These are phyloP conservation scores for Xylaria multiplex DNA, from an alignment of 2,329 filamentous ascomycete species.

Conservation along the genomic window DNA sequence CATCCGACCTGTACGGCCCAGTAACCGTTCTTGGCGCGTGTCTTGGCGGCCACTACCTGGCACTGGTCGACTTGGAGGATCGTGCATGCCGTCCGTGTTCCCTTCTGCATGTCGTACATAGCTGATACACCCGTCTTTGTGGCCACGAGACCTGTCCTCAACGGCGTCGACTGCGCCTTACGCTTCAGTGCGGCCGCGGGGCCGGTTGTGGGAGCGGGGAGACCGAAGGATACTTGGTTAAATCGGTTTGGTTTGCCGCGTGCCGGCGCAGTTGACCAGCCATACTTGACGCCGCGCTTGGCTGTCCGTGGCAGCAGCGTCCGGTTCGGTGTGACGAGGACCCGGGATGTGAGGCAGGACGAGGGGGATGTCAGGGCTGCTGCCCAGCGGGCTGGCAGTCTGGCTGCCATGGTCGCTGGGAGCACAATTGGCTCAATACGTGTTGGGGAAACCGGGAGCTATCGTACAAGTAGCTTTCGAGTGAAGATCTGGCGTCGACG, in stretches of 20 bases:
- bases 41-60: slow-evolving; percentile 89
- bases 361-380: slow-evolving; percentile 49
- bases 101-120: slow-evolving; percentile 77
- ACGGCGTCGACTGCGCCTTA: slow-evolving; percentile 66
- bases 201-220: slow-evolving; percentile 66
- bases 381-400: slow-evolving; percentile 58
- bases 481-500: background rate
- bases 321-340: slow-evolving; percentile 50
- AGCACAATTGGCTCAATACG: slow-evolving; percentile 35
- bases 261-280: slow-evolving; percentile 67
- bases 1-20: slow-evolving; percentile 91
- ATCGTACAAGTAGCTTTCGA: background rate
- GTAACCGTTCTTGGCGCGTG: slow-evolving; percentile 82
- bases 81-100: slow-evolving; percentile 84
- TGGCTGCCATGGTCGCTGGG: slow-evolving; percentile 56
- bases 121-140: slow-evolving; percentile 97
- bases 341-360: slow-evolving; percentile 44
- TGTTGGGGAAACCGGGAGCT: background rate
- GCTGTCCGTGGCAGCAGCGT: slow-evolving; percentile 58
- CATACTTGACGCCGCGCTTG: slow-evolving; percentile 64
- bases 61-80: slow-evolving; percentile 93
- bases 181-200: slow-evolving; percentile 70
- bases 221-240: slow-evolving; percentile 67
- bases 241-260: slow-evolving; percentile 67
- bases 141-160: slow-evolving; percentile 83